These are phyloP conservation scores for Trametes polyzona DNA, from an alignment of 1,284 basidiomycete species.

Conservation along the genomic window DNA sequence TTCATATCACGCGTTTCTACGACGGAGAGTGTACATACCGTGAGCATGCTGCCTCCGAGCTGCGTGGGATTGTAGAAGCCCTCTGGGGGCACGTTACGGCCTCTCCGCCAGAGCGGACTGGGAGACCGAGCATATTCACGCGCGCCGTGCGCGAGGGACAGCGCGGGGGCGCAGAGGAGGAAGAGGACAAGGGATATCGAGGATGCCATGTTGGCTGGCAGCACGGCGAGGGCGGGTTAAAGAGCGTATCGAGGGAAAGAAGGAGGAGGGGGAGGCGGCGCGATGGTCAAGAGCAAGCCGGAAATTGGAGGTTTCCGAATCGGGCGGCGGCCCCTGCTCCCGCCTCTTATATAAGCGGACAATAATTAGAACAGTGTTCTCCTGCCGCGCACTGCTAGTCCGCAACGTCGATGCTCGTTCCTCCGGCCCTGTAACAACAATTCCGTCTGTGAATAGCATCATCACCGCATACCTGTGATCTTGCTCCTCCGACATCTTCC, in stretches of 20 bases:
- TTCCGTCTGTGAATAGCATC: not conserved
- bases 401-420: no score
- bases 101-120: slow-evolving; percentile 30
- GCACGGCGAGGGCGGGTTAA: slow-evolving; percentile 19
- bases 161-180: slow-evolving; percentile 30
- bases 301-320: slow-evolving; percentile 14
- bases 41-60: slow-evolving; percentile 51
- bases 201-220: slow-evolving; percentile 35
- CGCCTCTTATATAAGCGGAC: slow-evolving; percentile 13
- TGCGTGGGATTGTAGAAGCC: slow-evolving; percentile 51
- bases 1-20: not conserved
- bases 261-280: not conserved
- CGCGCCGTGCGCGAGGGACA: slow-evolving; percentile 22
- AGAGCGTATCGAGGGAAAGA: slow-evolving; percentile 20
- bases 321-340: not conserved
- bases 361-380: slow-evolving; percentile 7
- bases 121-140: slow-evolving; percentile 14
- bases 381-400: no score
- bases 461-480: no score
- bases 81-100: slow-evolving; percentile 32
- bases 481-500: no score
- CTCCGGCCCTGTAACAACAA: no score
- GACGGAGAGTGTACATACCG: slow-evolving; percentile 38
- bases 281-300: slow-evolving; percentile 14
- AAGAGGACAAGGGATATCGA: slow-evolving; percentile 27